phyloP scores from a whole-genome alignment of 1,284 basidiomycete genomes.

The Agaricales sp. region DNA sequence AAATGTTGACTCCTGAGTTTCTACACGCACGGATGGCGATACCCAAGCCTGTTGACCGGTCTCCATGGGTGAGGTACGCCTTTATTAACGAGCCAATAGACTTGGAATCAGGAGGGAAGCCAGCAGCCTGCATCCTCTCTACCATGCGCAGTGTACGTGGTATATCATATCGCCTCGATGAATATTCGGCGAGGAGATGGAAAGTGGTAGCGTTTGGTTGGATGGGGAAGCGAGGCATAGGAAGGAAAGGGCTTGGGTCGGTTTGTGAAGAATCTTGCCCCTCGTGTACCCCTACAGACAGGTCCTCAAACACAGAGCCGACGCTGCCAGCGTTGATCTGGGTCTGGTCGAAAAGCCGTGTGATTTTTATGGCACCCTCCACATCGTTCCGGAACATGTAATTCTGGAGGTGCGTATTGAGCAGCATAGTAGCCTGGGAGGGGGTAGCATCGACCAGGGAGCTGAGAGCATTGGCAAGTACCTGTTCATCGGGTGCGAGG shows the following conservation, averaged over 20 bases:
- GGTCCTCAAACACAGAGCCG: not conserved
- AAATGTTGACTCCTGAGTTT: not conserved
- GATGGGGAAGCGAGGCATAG: not conserved
- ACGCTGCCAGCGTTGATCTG: constrained; percentile 9
- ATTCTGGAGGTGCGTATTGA: constrained; percentile 57
- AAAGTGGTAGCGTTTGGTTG: constrained; percentile 33
- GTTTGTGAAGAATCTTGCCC: not conserved
- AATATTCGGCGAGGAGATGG: constrained; percentile 51
- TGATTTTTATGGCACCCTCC: constrained; percentile 29
- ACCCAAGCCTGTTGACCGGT: constrained; percentile 14
- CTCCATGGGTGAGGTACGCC: constrained; percentile 37
- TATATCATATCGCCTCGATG: constrained; percentile 35
- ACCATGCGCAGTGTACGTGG: constrained; percentile 35
- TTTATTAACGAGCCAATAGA: constrained; percentile 44
- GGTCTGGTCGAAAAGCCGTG: constrained; percentile 35
- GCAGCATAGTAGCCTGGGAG: constrained; percentile 32
- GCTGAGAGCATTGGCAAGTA: constrained; percentile 41
- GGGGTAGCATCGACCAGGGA: constrained; percentile 29
- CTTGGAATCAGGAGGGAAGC: constrained; percentile 34
- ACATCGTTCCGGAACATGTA: constrained; percentile 48
- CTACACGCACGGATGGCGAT: not conserved
- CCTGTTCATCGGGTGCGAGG: constrained; percentile 44
- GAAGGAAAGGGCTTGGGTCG: too few species aligned
- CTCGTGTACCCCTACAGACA: not conserved
- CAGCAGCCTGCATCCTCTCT: constrained; percentile 31